Conservation (phyloP, 805 yeast genomes). For the Barnettozyma salicaria region DNA sequence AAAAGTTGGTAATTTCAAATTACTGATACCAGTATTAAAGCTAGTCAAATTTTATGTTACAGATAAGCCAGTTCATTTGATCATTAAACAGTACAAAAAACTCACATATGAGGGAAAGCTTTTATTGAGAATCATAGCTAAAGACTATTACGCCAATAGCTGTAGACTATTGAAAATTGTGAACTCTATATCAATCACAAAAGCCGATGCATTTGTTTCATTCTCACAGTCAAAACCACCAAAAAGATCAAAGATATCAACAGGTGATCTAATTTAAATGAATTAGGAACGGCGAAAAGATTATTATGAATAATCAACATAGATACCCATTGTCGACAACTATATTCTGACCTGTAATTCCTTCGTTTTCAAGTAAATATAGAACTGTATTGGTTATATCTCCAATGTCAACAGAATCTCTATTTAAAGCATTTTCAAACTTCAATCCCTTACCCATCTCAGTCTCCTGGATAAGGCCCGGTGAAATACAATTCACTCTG, state of each 20-base stretch:
- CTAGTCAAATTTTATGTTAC: constrained; percentile 10
- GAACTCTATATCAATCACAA: no score
- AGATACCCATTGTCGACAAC: constrained; percentile 28
- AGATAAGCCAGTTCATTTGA: not conserved
- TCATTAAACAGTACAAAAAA: not conserved
- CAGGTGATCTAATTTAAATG: constrained; percentile 5
- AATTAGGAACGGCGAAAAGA: not conserved
- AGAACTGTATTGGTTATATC: constrained; percentile 24
- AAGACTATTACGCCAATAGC: no score
- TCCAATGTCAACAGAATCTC: constrained; percentile 15
- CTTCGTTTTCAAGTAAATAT: constrained; percentile 19
- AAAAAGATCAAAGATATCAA: constrained; percentile 9
- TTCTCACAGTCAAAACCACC: not conserved
- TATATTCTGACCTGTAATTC: constrained; percentile 28
- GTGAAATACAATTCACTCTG: constrained; percentile 59
- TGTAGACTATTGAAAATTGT: no score
- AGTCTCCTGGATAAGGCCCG: constrained; percentile 63
- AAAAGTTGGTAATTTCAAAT: constrained; percentile 10
- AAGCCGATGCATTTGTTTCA: no score
- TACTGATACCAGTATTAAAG: constrained; percentile 15
- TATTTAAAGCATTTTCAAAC: constrained; percentile 18
- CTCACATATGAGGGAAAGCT: constrained; percentile 1
- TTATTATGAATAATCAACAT: constrained; percentile 7
- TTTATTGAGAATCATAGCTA: constrained; percentile 9
- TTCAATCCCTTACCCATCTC: constrained; percentile 40